phyloP scores from a whole-genome alignment of 73 alveolate species.

The Paraurostyla sp. region DNA sequence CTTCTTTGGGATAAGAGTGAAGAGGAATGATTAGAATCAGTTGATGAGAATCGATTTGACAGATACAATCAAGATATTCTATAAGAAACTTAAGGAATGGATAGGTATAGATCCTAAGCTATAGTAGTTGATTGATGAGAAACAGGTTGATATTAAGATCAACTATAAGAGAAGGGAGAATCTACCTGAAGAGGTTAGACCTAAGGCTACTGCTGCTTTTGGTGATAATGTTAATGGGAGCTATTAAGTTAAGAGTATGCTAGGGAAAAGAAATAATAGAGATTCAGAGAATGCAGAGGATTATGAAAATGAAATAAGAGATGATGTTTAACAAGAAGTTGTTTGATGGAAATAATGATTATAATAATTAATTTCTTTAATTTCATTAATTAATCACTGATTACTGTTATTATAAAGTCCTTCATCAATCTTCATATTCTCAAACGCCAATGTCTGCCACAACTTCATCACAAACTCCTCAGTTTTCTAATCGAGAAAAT shows the following conservation, averaged over 20 bases:
- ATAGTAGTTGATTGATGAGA: not conserved
- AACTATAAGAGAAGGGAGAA: slow-evolving; percentile 16
- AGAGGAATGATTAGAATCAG: slow-evolving; percentile 13
- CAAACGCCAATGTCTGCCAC: slow-evolving; percentile 61
- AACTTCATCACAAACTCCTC: slow-evolving; percentile 64
- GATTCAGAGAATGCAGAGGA: not conserved
- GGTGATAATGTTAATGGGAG: not conserved
- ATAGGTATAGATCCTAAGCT: not conserved
- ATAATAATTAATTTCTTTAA: too few species aligned
- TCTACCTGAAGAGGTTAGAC: slow-evolving; percentile 56
- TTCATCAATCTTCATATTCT: slow-evolving; percentile 58
- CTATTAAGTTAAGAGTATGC: not conserved
- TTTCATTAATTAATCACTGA: too few species aligned
- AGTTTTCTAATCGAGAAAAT: slow-evolving; percentile 33
- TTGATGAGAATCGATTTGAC: slow-evolving; percentile 31
- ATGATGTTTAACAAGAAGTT: slow-evolving; percentile 9
- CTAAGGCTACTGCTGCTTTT: not conserved
- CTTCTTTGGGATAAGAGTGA: slow-evolving; percentile 68
- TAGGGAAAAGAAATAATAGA: not conserved
- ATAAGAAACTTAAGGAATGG: not conserved
- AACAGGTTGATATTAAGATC: slow-evolving; percentile 25
- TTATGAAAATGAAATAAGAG: slow-evolving; percentile 2
- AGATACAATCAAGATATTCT: not conserved
- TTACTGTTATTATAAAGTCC: slow-evolving; percentile 32
- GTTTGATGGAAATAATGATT: slow-evolving; percentile 21